Evolutionary conservation across 2,329 filamentous ascomycete species (phyloP).

Genomic region (Ophiocordyceps australis): DNA sequence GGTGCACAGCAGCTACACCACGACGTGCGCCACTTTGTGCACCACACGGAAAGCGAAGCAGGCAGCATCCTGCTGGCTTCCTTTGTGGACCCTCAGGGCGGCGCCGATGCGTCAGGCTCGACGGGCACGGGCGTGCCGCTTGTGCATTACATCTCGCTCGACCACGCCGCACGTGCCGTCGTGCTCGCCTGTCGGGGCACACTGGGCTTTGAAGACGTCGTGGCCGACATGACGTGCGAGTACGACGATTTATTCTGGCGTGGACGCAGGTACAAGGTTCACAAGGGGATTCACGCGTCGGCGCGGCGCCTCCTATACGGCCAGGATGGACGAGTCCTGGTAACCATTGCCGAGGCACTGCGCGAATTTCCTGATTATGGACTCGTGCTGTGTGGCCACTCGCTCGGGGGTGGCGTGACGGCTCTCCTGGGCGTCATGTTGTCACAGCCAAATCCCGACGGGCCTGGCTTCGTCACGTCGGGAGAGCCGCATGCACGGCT

Average conservation of each 20-base stretch:
- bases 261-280: slow-evolving; percentile 47
- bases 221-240: slow-evolving; percentile 58
- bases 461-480: slow-evolving; percentile 45
- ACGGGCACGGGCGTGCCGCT: slow-evolving; percentile 50
- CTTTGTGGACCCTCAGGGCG: slow-evolving; percentile 51
- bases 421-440: slow-evolving; percentile 55
- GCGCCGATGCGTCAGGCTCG: slow-evolving; percentile 44
- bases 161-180: slow-evolving; percentile 53
- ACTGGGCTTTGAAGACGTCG: slow-evolving; percentile 53
- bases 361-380: slow-evolving; percentile 52
- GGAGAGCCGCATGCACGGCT: slow-evolving; percentile 24
- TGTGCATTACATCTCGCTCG: slow-evolving; percentile 55
- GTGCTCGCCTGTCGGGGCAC: slow-evolving; percentile 58
- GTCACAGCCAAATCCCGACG: slow-evolving; percentile 37
- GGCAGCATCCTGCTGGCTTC: slow-evolving; percentile 48
- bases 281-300: slow-evolving; percentile 59
- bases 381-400: slow-evolving; percentile 51
- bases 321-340: slow-evolving; percentile 46
- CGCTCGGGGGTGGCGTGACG: slow-evolving; percentile 50
- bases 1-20: too few relatives aligned
- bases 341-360: slow-evolving; percentile 46
- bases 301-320: slow-evolving; percentile 50
- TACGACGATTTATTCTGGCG: slow-evolving; percentile 49
- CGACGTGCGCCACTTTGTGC: slow-evolving; percentile 44
- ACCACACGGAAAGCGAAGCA: slow-evolving; percentile 39